Evolutionary conservation across 345 rosid genomes (phyloP), one percentile per base, ranked within the genome.

Genomic region (Citrus mangshanensis): DNA sequence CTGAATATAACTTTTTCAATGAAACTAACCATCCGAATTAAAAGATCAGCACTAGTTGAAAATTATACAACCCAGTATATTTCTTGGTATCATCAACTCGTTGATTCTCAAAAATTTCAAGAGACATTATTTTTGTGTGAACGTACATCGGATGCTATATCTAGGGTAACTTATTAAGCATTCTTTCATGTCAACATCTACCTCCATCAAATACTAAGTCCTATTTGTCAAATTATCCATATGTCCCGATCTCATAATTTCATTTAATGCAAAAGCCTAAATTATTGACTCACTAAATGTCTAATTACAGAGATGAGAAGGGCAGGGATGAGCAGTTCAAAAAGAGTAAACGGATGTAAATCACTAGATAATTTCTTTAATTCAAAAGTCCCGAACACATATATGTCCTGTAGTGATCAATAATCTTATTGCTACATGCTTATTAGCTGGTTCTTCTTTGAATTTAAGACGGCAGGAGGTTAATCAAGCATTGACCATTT

Each of bases 321-420:
- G 22, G 19, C 34, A 40, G 4, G 30, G 75, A 62, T 75, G 74
- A 80, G 81, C 72, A 83, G 84, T 79, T 88, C 77, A 66, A 71
- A 84, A 78, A 9, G 85, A 85, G 78, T 75, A 34, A 82, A 7
- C 67, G 56, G 86, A 86, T 72, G 84, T 54, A 82, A 82, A 25
- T 74, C 21, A 25, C 27, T 55, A 30, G 10, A 40, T 49, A 51
- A 9, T 51, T 19, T 28, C 64, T 42, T 71, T 78, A 55, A 77
- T 67, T 55, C 30, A 40, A 62, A 77, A 74, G 38, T 58, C 68
- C 51, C 34, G 0, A 80, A 67, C 80, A 74, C 75, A 58, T 76
- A 67, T 21, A 24, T 80, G 86, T 76, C 61, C 56, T 73, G 32
- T 70, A 68, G 66, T 37, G 78, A 69, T 54, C 22, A 16, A 18